A percentile compares a stretch with the other conserved stretches of the same genome.
phyloP scores from a whole-genome alignment of 495 filamentous ascomycete species.

The Tuber umbilicatum region DNA sequence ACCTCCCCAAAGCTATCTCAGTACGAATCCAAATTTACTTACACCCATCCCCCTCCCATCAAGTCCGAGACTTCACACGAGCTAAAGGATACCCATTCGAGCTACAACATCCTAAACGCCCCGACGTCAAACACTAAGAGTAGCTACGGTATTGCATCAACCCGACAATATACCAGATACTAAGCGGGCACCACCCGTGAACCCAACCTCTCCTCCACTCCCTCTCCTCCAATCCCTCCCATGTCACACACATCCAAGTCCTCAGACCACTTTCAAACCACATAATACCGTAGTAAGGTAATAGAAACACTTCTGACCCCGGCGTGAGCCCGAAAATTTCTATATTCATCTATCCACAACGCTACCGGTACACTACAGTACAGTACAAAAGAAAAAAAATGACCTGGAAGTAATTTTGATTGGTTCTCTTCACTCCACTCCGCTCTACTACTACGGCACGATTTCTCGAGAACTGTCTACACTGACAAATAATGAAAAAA shows the following conservation, averaged over 20 bases:
- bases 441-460: neutral
- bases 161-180: neutral
- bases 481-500: neutral
- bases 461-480: neutral
- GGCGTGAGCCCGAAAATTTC: neutral
- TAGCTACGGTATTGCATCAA: neutral
- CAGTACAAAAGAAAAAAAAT: neutral
- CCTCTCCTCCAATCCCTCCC: neutral
- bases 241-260: neutral
- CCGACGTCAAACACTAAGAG: neutral
- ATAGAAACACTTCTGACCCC: neutral
- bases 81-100: neutral
- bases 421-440: neutral
- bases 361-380: no score
- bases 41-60: neutral
- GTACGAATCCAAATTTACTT: neutral
- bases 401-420: neutral
- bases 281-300: neutral
- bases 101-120: neutral
- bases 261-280: neutral
- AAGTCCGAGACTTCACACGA: neutral
- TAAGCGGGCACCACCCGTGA: neutral
- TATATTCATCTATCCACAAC: conserved; percentile 1
- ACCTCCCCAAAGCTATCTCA: neutral
- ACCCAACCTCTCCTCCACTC: neutral